A percentile compares a stretch with the other conserved stretches of the same genome.
These are phyloP conservation scores for Fraxinus americana DNA, from an alignment of 257 asterid genomes.

Conservation along the genomic window DNA sequence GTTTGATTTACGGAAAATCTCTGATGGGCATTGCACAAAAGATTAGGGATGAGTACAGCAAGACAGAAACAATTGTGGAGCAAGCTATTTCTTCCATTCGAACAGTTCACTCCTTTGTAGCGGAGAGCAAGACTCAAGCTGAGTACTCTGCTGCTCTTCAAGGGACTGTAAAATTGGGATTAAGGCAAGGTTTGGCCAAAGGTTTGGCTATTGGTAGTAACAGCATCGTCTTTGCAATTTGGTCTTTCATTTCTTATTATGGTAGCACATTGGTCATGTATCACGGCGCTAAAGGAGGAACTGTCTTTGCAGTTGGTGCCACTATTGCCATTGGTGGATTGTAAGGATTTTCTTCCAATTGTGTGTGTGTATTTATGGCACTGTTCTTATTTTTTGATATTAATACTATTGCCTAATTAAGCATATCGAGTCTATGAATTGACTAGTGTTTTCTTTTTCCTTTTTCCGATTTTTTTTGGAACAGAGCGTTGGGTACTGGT, in stretches of 20 bases:
- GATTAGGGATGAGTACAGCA: constrained; percentile 63
- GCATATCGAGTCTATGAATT: background rate
- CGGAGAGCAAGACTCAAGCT: constrained; percentile 58
- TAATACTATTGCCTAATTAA: background rate
- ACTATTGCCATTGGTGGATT: constrained; percentile 85
- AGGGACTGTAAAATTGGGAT: constrained; percentile 69
- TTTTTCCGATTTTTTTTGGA: too few relatives aligned
- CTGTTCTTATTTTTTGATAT: background rate
- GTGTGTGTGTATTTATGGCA: too few relatives aligned
- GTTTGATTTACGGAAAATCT: constrained; percentile 79
- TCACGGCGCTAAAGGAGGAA: constrained; percentile 76
- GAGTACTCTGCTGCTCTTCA: constrained; percentile 68
- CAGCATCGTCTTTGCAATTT: constrained; percentile 73
- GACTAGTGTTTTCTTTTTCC: too few relatives aligned
- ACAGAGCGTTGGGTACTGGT: constrained; percentile 81
- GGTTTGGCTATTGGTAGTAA: constrained; percentile 92
- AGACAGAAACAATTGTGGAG: constrained; percentile 67
- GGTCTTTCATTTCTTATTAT: constrained; percentile 82
- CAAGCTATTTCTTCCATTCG: constrained; percentile 83
- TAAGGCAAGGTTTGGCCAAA: constrained; percentile 81
- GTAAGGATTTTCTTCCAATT: constrained; percentile 41
- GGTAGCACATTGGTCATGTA: constrained; percentile 89
- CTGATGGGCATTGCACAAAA: constrained; percentile 65
- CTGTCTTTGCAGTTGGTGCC: constrained; percentile 86
- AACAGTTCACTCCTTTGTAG: constrained; percentile 84